A percentile compares a stretch with the other conserved stretches of the same genome.
These are phyloP conservation scores for Suhomyces vadensis DNA, from an alignment of 805 yeast genomes.

Conservation along the genomic window DNA sequence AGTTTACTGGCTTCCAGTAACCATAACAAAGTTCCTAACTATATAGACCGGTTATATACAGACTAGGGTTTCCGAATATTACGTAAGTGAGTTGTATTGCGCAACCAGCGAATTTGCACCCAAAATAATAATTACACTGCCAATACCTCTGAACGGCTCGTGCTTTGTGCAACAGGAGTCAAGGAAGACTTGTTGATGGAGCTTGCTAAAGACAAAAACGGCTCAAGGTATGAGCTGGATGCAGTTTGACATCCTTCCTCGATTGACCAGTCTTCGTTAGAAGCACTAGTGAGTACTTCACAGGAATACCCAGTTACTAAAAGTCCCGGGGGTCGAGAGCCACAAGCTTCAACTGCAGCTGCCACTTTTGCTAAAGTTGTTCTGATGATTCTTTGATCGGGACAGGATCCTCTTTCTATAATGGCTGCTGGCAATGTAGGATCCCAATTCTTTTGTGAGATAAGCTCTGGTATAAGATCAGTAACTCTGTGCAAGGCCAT, in stretches of 20 bases:
- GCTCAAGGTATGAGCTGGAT: slow-evolving; percentile 5
- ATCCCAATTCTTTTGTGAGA: slow-evolving; percentile 60
- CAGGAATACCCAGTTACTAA: slow-evolving; percentile 82
- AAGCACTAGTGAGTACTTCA: slow-evolving; percentile 41
- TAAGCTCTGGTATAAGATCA: slow-evolving; percentile 51
- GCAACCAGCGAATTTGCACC: neutral
- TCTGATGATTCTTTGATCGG: slow-evolving; percentile 84
- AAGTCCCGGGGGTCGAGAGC: slow-evolving; percentile 91
- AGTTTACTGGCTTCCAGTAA: no score
- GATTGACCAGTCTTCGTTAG: slow-evolving; percentile 41
- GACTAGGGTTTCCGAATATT: no score
- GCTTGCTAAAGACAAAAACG: slow-evolving; percentile 3
- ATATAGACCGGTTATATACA: no score
- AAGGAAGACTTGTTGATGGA: neutral
- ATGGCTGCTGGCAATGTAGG: slow-evolving; percentile 74
- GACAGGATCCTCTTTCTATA: slow-evolving; percentile 89
- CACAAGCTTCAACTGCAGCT: slow-evolving; percentile 71
- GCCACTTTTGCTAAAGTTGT: slow-evolving; percentile 68
- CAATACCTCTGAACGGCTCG: neutral
- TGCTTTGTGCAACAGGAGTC: neutral
- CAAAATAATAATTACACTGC: neutral
- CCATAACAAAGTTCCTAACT: no score
- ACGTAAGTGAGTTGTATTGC: no score
- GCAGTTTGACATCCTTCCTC: slow-evolving; percentile 43
- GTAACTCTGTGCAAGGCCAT: slow-evolving; percentile 85